These are phyloP conservation scores for Volvox reticuliferus DNA, from an alignment of 139 green algal species.

Conservation along the genomic window DNA sequence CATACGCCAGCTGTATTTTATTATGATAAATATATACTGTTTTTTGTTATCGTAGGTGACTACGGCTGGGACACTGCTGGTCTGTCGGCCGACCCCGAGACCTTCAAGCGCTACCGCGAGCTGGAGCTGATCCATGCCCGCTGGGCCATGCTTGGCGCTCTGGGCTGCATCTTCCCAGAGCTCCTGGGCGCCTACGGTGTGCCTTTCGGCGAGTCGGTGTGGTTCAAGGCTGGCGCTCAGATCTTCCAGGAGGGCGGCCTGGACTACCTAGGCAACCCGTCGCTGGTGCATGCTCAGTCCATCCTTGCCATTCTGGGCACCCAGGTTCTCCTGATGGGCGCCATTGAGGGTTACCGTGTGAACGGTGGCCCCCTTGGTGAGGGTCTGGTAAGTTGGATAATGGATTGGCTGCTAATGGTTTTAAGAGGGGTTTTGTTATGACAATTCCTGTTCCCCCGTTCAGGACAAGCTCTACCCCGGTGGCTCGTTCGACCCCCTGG, in stretches of 20 bases:
- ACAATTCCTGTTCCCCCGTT: no score
- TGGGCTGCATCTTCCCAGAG: slow-evolving; percentile 86
- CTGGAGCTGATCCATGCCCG: slow-evolving; percentile 87
- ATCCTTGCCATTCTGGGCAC: slow-evolving; percentile 89
- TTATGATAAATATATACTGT: no score
- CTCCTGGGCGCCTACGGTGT: slow-evolving; percentile 73
- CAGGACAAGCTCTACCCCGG: slow-evolving; percentile 71
- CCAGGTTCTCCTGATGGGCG: slow-evolving; percentile 90
- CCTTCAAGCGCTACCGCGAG: slow-evolving; percentile 85
- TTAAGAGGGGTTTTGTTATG: no score
- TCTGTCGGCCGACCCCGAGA: slow-evolving; percentile 95
- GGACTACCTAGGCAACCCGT: slow-evolving; percentile 83
- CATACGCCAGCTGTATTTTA: no score
- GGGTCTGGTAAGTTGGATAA: slow-evolving; percentile 60
- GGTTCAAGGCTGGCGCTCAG: slow-evolving; percentile 85
- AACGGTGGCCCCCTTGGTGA: slow-evolving; percentile 75
- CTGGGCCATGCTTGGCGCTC: slow-evolving; percentile 88
- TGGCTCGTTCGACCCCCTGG: slow-evolving; percentile 46
- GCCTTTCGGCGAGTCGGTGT: slow-evolving; percentile 73
- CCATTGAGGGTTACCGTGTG: slow-evolving; percentile 84
- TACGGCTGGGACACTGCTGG: slow-evolving; percentile 96
- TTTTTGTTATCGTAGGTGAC: slow-evolving; percentile 72
- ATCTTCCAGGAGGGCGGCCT: slow-evolving; percentile 81
- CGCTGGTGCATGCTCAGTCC: slow-evolving; percentile 91
- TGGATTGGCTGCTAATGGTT: no score